Conservation (phyloP, 1,284 basidiomycete species). For the Cronartium quercuum region DNA sequence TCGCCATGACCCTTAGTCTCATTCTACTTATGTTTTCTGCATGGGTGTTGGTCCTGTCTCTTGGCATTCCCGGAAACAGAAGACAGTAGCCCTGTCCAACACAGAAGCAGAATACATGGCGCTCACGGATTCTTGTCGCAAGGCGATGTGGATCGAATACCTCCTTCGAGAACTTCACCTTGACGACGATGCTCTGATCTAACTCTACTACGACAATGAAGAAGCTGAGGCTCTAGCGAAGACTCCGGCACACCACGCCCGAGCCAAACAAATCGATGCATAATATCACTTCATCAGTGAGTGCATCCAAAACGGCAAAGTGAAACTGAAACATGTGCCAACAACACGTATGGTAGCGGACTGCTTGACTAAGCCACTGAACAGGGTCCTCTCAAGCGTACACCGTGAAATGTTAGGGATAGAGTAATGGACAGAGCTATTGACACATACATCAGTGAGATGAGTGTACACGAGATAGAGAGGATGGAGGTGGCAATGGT, state of each 20-base stretch:
- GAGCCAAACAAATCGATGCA: conserved; percentile 10
- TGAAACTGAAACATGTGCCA: neutral
- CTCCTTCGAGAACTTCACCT: conserved; percentile 2
- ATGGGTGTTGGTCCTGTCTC: neutral
- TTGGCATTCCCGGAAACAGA: neutral
- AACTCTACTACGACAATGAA: neutral
- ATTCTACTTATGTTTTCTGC: neutral
- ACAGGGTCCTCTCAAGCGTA: no score
- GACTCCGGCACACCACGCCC: neutral
- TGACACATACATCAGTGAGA: no score
- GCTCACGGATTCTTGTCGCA: neutral
- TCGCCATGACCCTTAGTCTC: neutral
- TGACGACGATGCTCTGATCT: neutral
- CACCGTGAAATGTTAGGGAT: no score
- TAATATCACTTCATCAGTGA: conserved; percentile 19
- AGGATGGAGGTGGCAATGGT: no score
- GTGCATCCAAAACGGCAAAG: conserved; percentile 37
- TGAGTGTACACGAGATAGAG: no score
- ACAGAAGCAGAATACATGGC: conserved; percentile 18
- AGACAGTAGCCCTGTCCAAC: neutral
- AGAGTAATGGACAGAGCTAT: no score
- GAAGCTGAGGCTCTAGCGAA: neutral
- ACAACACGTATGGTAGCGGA: neutral
- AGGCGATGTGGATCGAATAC: neutral
- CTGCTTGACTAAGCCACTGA: neutral